A percentile compares a stretch with the other conserved stretches of the same genome.
phyloP scores from a whole-genome alignment of 2,329 filamentous ascomycete genomes.

The Plectosphaerella plurivora region DNA sequence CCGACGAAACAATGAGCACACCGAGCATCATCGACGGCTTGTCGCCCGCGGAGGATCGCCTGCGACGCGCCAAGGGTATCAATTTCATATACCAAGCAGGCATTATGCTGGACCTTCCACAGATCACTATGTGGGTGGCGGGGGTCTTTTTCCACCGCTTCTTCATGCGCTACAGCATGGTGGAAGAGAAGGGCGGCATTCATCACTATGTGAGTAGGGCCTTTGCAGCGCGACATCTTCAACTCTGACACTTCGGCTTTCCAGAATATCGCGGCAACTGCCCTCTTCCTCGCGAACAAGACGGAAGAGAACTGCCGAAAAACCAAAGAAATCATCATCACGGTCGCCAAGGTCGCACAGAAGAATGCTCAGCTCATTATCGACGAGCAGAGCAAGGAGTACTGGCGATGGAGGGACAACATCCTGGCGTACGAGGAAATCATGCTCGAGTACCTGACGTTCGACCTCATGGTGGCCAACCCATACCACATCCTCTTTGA shows the following conservation, averaged over 20 bases:
- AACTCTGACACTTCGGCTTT: constrained; percentile 3
- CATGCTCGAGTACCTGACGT: constrained; percentile 86
- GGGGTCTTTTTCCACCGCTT: constrained; percentile 95
- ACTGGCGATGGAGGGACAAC: constrained; percentile 95
- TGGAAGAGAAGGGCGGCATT: constrained; percentile 68
- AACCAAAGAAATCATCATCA: constrained; percentile 90
- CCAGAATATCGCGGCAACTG: constrained; percentile 80
- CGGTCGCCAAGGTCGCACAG: constrained; percentile 89
- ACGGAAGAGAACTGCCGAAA: constrained; percentile 96
- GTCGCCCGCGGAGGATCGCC: constrained; percentile 69
- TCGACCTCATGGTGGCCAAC: constrained; percentile 86
- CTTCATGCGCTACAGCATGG: constrained; percentile 85
- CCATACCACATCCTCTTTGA: constrained; percentile 83
- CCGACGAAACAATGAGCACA: constrained; percentile 75
- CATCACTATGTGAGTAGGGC: constrained; percentile 77
- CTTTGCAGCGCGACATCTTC: background rate
- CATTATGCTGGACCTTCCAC: constrained; percentile 85
- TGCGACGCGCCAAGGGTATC: constrained; percentile 81
- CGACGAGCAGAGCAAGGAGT: constrained; percentile 96
- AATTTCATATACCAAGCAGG: constrained; percentile 96
- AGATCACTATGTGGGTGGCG: constrained; percentile 87
- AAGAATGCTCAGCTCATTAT: constrained; percentile 88
- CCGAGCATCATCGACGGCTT: constrained; percentile 85
- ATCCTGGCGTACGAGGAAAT: constrained; percentile 90
- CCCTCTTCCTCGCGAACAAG: constrained; percentile 92